These are phyloP conservation scores for Cryphonectria parasitica DNA, from an alignment of 2,329 filamentous ascomycete genomes.

Conservation along the genomic window DNA sequence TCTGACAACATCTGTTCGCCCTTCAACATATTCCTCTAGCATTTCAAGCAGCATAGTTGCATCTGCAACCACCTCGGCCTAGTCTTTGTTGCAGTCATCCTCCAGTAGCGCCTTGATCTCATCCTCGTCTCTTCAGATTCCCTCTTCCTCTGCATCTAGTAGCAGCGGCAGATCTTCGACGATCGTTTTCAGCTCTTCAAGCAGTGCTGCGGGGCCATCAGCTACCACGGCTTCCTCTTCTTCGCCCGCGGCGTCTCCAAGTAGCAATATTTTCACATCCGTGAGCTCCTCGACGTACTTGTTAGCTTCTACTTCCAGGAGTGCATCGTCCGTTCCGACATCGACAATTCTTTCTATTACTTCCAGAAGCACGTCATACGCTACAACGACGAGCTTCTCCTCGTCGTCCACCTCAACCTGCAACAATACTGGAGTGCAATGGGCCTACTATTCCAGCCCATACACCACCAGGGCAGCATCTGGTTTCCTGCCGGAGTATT, in stretches of 20 bases:
- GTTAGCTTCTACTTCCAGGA: not conserved
- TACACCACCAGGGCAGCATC: not conserved
- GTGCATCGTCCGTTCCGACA: not conserved
- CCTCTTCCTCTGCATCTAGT: no score
- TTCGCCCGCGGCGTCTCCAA: not conserved
- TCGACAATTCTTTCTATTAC: not conserved
- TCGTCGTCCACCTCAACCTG: not conserved
- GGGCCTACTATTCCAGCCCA: conserved; percentile 3
- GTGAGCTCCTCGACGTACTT: not conserved
- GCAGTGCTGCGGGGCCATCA: not conserved
- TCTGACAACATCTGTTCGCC: not conserved
- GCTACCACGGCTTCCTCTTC: not conserved
- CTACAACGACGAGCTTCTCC: not conserved
- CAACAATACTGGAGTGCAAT: not conserved
- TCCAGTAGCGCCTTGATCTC: not conserved
- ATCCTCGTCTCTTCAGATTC: not conserved
- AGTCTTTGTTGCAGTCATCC: not conserved
- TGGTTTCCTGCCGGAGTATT: not conserved
- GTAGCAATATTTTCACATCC: not conserved
- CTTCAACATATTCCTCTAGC: not conserved
- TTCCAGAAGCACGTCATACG: not conserved
- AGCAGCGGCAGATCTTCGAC: no score
- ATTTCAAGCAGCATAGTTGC: no score
- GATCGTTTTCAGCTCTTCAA: no score
- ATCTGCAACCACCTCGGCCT: not conserved